A percentile compares a stretch with the other conserved stretches of the same genome.
Conservation (phyloP, 2,329 filamentous ascomycete species). For the Madurella fahalii region DNA sequence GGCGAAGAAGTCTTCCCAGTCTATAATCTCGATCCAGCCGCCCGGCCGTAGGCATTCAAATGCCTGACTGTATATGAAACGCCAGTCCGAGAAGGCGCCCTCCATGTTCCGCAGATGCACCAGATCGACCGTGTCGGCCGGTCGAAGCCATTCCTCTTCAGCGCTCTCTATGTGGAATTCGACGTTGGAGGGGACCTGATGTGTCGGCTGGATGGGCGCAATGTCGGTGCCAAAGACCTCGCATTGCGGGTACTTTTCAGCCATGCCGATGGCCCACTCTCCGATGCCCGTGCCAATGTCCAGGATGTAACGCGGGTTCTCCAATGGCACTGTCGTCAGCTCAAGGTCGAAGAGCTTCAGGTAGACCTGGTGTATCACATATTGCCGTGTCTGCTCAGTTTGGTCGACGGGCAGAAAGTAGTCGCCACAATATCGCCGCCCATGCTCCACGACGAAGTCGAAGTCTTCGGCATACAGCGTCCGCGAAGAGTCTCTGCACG, state of each 20-base stretch:
- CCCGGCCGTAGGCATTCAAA: constrained; percentile 52
- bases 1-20: constrained; percentile 47
- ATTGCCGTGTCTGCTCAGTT: constrained; percentile 41
- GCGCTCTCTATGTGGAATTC: constrained; percentile 59
- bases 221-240: constrained; percentile 58
- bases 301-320: constrained; percentile 43
- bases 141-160: constrained; percentile 54
- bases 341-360: constrained; percentile 31
- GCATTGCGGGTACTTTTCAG: constrained; percentile 49
- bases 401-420: constrained; percentile 60
- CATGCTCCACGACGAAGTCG: constrained; percentile 52
- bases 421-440: constrained; percentile 53
- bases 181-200: constrained; percentile 52
- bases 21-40: constrained; percentile 54
- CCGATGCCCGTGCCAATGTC: constrained; percentile 59
- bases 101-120: constrained; percentile 55
- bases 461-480: constrained; percentile 33
- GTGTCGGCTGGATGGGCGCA: constrained; percentile 52
- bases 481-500: constrained; percentile 30
- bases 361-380: constrained; percentile 32
- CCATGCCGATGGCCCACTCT: constrained; percentile 50
- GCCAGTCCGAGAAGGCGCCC: constrained; percentile 55
- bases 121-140: constrained; percentile 49
- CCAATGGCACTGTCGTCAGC: constrained; percentile 33
- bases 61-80: constrained; percentile 49